Percentiles rank a stretch among this genome's conserved stretches.
These are phyloP conservation scores for Pyrenophora teres DNA, from an alignment of 2,329 filamentous ascomycete species.

Conservation along the genomic window DNA sequence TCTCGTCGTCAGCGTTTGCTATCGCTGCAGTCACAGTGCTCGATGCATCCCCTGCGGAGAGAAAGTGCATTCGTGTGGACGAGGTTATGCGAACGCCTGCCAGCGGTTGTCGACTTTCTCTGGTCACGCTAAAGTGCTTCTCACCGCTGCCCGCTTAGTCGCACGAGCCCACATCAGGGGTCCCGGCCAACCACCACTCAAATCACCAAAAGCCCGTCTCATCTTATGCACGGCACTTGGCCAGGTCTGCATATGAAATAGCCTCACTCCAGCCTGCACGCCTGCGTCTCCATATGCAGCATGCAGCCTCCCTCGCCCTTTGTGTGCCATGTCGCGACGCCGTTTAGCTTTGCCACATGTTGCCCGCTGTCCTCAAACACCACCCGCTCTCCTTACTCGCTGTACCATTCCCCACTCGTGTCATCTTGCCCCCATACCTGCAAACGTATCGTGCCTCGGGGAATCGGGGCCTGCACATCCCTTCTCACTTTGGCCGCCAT, in stretches of 20 bases:
- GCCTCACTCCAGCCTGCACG: conserved; percentile 5
- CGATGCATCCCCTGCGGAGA: conserved; percentile 29
- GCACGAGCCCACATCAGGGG: conserved; percentile 20
- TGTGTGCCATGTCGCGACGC: conserved; percentile 12
- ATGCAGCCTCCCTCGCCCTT: conserved; percentile 3
- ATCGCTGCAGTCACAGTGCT: conserved; percentile 37
- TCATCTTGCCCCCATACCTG: conserved; percentile 10
- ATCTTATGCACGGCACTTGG: conserved; percentile 18
- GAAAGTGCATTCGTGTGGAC: conserved; percentile 9
- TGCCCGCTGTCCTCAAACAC: conserved; percentile 7
- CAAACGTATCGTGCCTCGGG: conserved; percentile 13
- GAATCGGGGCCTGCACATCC: conserved; percentile 4
- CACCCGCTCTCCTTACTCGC: conserved; percentile 10
- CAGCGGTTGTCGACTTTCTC: conserved; percentile 27
- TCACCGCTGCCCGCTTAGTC: conserved; percentile 31
- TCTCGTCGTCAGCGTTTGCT: conserved; percentile 26
- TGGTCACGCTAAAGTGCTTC: conserved; percentile 19
- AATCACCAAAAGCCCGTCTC: conserved; percentile 22
- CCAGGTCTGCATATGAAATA: conserved; percentile 13
- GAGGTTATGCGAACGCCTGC: conserved; percentile 12
- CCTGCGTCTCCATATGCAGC: conserved; percentile 1
- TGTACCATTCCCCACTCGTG: conserved; percentile 8
- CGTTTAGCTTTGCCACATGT: conserved; percentile 6
- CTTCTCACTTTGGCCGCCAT: neutral
- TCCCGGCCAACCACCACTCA: conserved; percentile 21